These are phyloP conservation scores for Spongospora subterranea DNA, from an alignment of 208 protist species.

Conservation along the genomic window DNA sequence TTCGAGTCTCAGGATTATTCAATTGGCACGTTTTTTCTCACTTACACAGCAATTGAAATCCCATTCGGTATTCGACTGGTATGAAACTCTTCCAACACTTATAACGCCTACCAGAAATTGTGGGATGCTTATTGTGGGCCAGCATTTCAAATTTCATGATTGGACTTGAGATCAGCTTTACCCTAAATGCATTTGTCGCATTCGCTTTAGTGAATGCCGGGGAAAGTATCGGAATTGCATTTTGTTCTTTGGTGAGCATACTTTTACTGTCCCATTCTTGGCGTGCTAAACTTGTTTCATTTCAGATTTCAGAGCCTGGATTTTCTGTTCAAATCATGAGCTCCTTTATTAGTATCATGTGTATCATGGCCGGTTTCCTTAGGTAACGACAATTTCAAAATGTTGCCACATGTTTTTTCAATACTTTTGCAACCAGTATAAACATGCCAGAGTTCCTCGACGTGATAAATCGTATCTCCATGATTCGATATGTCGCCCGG, in stretches of 20 bases:
- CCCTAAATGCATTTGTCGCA: background rate
- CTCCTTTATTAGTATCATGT: slow-evolving; percentile 25
- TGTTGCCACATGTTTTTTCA: slow-evolving; percentile 6
- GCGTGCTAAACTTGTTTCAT: background rate
- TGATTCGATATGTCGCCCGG: background rate
- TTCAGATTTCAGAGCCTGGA: slow-evolving; percentile 5
- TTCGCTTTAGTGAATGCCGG: slow-evolving; percentile 38
- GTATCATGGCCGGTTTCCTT: slow-evolving; percentile 7
- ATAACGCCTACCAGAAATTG: background rate
- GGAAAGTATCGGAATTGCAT: slow-evolving; percentile 45
- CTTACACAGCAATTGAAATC: slow-evolving; percentile 12
- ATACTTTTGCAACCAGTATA: background rate
- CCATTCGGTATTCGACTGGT: slow-evolving; percentile 10
- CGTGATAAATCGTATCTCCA: background rate
- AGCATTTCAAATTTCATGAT: background rate
- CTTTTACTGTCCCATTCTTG: background rate
- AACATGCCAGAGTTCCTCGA: background rate
- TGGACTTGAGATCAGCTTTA: background rate
- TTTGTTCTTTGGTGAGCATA: slow-evolving; percentile 30
- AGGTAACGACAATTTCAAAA: background rate
- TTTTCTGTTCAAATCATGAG: slow-evolving; percentile 53
- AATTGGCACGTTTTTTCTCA: background rate
- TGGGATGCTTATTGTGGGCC: background rate
- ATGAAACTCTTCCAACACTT: background rate
- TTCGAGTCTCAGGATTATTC: slow-evolving; percentile 55